A percentile compares a stretch with the other conserved stretches of the same genome.
Evolutionary conservation across 441 rosid species (phyloP).

Genomic region (Viola pubescens): DNA sequence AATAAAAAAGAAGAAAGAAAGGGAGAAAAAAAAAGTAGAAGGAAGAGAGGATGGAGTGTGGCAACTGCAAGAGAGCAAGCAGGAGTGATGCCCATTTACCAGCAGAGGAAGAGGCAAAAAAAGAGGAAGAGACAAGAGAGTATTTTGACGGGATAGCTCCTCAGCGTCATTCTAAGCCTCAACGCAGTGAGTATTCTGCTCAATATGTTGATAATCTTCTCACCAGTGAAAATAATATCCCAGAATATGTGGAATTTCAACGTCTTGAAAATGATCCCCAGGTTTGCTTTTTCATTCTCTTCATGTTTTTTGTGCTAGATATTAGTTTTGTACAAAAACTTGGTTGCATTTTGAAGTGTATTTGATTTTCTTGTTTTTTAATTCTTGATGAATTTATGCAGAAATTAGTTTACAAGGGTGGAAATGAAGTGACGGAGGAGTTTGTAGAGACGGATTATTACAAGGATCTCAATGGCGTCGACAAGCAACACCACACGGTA

Average conservation of each 20-base stretch:
- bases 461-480: slow-evolving; percentile 45
- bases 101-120: slow-evolving; percentile 36
- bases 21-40: too few relatives aligned
- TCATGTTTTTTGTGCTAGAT: neutral
- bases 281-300: slow-evolving; percentile 8
- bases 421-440: slow-evolving; percentile 37
- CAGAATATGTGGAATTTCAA: slow-evolving; percentile 37
- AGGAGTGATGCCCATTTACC: slow-evolving; percentile 50
- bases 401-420: slow-evolving; percentile 29
- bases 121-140: slow-evolving; percentile 32
- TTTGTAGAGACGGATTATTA: slow-evolving; percentile 59
- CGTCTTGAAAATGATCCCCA: slow-evolving; percentile 36
- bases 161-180: slow-evolving; percentile 58
- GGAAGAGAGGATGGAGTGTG: slow-evolving; percentile 21
- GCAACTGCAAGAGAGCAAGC: slow-evolving; percentile 27
- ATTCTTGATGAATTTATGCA: slow-evolving; percentile 11
- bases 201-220: slow-evolving; percentile 32
- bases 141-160: slow-evolving; percentile 47
- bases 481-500: slow-evolving; percentile 66
- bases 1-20: too few relatives aligned
- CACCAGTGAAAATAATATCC: slow-evolving; percentile 10
- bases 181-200: slow-evolving; percentile 46
- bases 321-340: too few relatives aligned
- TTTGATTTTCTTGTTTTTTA: neutral
- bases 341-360: neutral